A percentile compares a stretch with the other conserved stretches of the same genome.
Evolutionary conservation across 192 early-diverging fungal species (phyloP).

Genomic region (Funneliformis geosporum): DNA sequence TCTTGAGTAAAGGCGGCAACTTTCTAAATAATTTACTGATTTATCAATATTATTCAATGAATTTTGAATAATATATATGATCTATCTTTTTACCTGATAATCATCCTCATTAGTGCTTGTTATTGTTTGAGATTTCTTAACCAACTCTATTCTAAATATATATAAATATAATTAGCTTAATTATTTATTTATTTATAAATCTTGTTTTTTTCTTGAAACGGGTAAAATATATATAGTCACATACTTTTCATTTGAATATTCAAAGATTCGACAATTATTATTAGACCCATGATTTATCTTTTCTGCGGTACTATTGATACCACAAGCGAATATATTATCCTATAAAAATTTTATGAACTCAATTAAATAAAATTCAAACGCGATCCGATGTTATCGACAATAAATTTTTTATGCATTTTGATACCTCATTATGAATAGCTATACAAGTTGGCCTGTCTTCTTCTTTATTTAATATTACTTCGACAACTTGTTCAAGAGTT

Average conservation of each 20-base stretch:
- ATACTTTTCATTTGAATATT: constrained; percentile 53
- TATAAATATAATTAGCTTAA: no score
- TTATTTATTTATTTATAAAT: background rate
- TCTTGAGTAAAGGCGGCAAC: constrained; percentile 65
- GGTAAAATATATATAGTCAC: background rate
- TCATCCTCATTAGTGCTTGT: constrained; percentile 53
- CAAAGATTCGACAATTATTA: constrained; percentile 77
- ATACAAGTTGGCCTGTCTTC: background rate
- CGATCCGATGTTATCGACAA: no score
- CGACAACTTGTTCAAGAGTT: background rate
- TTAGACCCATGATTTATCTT: constrained; percentile 71
- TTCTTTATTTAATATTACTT: background rate
- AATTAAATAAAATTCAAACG: background rate
- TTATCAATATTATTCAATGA: background rate
- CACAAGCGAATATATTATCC: constrained; percentile 63
- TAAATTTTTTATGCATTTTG: background rate
- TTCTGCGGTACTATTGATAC: constrained; percentile 68
- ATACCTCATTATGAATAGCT: background rate
- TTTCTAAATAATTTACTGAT: constrained; percentile 41
- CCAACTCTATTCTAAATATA: constrained; percentile 40
- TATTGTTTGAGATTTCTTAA: constrained; percentile 47
- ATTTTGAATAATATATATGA: background rate
- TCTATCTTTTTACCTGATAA: constrained; percentile 57
- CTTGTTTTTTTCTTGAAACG: background rate
- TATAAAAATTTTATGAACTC: constrained; percentile 28